phyloP scores from a whole-genome alignment of 345 rosid genomes.

The Ceriops decandra region DNA sequence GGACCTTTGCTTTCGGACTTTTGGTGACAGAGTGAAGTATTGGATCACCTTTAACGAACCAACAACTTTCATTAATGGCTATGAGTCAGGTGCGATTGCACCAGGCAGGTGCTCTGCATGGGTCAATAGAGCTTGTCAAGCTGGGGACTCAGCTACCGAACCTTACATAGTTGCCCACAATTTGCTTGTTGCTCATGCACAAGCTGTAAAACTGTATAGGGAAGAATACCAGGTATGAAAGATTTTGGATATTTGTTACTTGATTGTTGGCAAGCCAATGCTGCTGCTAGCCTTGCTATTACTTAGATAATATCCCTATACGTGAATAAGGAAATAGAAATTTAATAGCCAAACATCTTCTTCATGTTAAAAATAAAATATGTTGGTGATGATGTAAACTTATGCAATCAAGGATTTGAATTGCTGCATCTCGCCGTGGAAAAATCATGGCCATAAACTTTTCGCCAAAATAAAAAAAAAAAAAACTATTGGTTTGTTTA shows the following conservation, averaged over 20 bases:
- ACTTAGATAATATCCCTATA: too few species aligned
- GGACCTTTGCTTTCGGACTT: slow-evolving; percentile 6
- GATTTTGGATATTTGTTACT: not conserved
- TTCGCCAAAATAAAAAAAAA: too few species aligned
- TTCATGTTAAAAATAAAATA: too few species aligned
- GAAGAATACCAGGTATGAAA: slow-evolving; percentile 9
- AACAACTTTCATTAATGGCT: not conserved
- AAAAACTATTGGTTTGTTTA: too few species aligned
- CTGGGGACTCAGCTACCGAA: slow-evolving; percentile 10
- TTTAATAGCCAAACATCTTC: too few species aligned
- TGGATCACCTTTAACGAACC: slow-evolving; percentile 13
- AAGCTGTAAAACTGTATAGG: slow-evolving; percentile 2
- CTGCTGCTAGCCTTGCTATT: too few species aligned
- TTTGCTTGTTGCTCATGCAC: slow-evolving; percentile 2
- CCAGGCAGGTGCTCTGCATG: slow-evolving; percentile 11
- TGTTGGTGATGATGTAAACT: too few species aligned
- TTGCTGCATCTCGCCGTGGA: too few species aligned
- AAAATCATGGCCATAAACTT: too few species aligned
- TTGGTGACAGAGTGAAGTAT: slow-evolving; percentile 3
- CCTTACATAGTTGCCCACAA: slow-evolving; percentile 8
- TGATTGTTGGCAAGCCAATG: too few species aligned
- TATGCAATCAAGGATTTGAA: too few species aligned
- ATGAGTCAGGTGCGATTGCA: not conserved
- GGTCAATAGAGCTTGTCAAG: not conserved
- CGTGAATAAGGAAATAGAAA: too few species aligned